Conservation (phyloP, 495 filamentous ascomycete genomes). For the Friedmanniomyces simplex region DNA sequence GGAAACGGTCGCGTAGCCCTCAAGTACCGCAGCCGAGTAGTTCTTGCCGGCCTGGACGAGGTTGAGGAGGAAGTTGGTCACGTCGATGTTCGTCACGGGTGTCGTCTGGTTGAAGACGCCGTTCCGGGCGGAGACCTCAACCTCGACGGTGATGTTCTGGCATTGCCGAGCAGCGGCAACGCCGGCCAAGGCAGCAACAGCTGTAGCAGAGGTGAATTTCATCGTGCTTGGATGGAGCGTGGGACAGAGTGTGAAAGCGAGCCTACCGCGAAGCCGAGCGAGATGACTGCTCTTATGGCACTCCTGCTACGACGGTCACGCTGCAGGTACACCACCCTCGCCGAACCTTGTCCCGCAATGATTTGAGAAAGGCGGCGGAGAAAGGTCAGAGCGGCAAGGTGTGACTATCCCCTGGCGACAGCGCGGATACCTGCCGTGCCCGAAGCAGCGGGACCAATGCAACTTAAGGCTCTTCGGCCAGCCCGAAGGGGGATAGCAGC, state of each 20-base stretch:
- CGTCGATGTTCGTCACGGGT: constrained; percentile 32
- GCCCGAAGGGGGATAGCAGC: background rate
- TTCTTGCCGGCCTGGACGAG: constrained; percentile 31
- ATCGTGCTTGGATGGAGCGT: background rate
- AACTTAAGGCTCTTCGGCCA: background rate
- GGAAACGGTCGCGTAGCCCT: constrained; percentile 30
- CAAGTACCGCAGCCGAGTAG: constrained; percentile 27
- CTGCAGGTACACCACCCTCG: background rate
- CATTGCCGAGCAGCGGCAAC: constrained; percentile 29
- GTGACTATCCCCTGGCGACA: too few relatives aligned
- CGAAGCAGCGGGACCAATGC: background rate
- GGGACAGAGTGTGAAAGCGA: background rate
- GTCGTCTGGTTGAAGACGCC: constrained; percentile 31
- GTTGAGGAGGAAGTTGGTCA: constrained; percentile 31
- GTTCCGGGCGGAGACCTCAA: constrained; percentile 31
- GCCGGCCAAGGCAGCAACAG: constrained; percentile 10
- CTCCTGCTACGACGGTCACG: too few relatives aligned
- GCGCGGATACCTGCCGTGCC: too few relatives aligned
- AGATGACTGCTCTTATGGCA: background rate
- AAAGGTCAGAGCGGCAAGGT: background rate
- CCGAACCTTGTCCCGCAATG: constrained; percentile 1
- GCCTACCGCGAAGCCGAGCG: background rate
- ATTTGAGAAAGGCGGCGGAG: constrained; percentile 4
- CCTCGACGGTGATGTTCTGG: constrained; percentile 31
- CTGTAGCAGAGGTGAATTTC: constrained; percentile 11